Percentiles rank a stretch among this genome's conserved stretches.
These are phyloP conservation scores for Litchi chinensis DNA, from an alignment of 345 rosid species.

Conservation along the genomic window DNA sequence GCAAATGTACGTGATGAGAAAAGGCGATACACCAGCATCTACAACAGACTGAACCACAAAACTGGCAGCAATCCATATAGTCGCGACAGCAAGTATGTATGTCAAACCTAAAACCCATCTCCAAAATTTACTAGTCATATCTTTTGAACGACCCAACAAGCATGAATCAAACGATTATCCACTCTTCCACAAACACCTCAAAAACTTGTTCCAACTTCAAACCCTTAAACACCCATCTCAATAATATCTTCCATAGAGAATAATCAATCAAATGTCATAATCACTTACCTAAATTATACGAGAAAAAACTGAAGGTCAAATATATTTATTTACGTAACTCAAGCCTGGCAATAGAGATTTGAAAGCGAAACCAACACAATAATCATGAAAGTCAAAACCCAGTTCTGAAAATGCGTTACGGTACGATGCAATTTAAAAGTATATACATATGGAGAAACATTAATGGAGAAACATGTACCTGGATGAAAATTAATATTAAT, in stretches of 20 bases:
- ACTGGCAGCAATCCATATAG: slow-evolving; percentile 94
- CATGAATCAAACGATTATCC: background rate
- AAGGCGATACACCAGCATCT: slow-evolving; percentile 89
- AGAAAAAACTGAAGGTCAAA: background rate
- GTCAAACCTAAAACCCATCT: slow-evolving; percentile 77
- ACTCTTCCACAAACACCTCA: slow-evolving; percentile 21
- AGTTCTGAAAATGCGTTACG: background rate
- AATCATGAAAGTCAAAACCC: slow-evolving; percentile 8
- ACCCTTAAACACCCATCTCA: background rate
- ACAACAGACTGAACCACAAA: slow-evolving; percentile 93
- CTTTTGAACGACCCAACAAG: slow-evolving; percentile 27
- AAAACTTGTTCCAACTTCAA: slow-evolving; percentile 17
- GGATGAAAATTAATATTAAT: background rate
- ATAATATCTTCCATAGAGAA: slow-evolving; percentile 7
- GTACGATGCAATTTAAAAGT: background rate
- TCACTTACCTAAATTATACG: background rate
- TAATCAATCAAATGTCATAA: background rate
- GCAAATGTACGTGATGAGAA: slow-evolving; percentile 89
- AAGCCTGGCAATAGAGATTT: background rate
- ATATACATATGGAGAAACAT: background rate
- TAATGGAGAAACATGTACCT: background rate
- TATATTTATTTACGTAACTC: background rate
- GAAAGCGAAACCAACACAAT: background rate
- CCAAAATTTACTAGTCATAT: slow-evolving; percentile 60
- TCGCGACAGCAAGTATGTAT: slow-evolving; percentile 81